A percentile compares a stretch with the other conserved stretches of the same genome.
phyloP scores from a whole-genome alignment of 331 rosid species.

The Rosa hybrid region DNA sequence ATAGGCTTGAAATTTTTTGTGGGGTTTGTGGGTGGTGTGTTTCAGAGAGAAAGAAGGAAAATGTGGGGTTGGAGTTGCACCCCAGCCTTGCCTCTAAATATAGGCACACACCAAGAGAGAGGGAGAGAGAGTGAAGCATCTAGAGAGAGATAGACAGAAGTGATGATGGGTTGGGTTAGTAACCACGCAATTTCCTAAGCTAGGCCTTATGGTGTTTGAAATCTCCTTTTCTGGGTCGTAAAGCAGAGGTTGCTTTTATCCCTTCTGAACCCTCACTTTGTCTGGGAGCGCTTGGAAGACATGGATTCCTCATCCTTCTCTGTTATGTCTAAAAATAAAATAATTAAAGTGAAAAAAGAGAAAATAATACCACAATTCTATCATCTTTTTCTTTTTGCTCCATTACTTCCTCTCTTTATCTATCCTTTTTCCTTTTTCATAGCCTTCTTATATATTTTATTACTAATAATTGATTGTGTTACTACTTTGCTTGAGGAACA shows the following conservation, averaged over 20 bases:
- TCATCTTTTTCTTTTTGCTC: slow-evolving; percentile 39
- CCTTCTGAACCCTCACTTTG: slow-evolving; percentile 83
- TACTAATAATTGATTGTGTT: slow-evolving; percentile 37
- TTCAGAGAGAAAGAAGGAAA: slow-evolving; percentile 50
- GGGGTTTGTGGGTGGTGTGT: slow-evolving; percentile 34
- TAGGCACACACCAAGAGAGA: slow-evolving; percentile 42
- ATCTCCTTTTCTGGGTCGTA: slow-evolving; percentile 96
- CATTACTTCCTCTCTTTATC: slow-evolving; percentile 41
- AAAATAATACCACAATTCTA: slow-evolving; percentile 40
- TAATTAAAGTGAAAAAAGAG: slow-evolving; percentile 23
- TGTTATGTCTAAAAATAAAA: slow-evolving; percentile 23
- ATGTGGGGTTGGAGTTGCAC: slow-evolving; percentile 73
- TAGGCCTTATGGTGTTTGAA: slow-evolving; percentile 78
- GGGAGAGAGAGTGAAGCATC: slow-evolving; percentile 17
- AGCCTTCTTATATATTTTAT: slow-evolving; percentile 29
- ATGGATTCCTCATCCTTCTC: slow-evolving; percentile 79
- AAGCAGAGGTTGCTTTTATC: slow-evolving; percentile 83
- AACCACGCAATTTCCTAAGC: slow-evolving; percentile 95
- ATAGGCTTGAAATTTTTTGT: slow-evolving; percentile 39
- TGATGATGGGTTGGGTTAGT: slow-evolving; percentile 39
- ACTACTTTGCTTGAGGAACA: slow-evolving; percentile 24
- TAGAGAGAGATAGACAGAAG: slow-evolving; percentile 4
- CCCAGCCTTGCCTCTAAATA: slow-evolving; percentile 66
- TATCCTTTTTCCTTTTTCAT: background rate
- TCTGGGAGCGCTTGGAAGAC: slow-evolving; percentile 89